A percentile compares a stretch with the other conserved stretches of the same genome.
These are phyloP conservation scores for Amyloporia xantha DNA, from an alignment of 768 basidiomycete species.

Conservation along the genomic window DNA sequence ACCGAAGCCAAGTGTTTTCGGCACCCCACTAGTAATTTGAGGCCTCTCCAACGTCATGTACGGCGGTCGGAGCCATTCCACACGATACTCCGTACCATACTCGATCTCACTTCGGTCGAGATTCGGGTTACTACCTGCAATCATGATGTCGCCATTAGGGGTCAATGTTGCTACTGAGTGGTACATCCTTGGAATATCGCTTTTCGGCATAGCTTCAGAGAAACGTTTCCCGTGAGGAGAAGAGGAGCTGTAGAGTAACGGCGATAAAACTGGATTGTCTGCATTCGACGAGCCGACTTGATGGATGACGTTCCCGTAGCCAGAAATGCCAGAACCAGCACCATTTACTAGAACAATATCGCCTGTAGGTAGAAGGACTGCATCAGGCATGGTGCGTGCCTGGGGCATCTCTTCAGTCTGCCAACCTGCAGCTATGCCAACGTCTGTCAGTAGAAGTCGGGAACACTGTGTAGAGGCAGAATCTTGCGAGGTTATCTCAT, in stretches of 20 bases:
- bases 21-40: slow-evolving; percentile 29
- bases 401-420: slow-evolving; percentile 68
- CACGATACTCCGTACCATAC: slow-evolving; percentile 84
- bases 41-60: slow-evolving; percentile 68
- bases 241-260: slow-evolving; percentile 62
- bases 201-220: slow-evolving; percentile 49
- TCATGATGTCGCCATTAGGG: slow-evolving; percentile 64
- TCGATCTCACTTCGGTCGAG: slow-evolving; percentile 63
- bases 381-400: slow-evolving; percentile 72
- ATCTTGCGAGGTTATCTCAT: slow-evolving; percentile 64
- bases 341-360: slow-evolving; percentile 73
- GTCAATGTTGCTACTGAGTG: slow-evolving; percentile 81
- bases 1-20: slow-evolving; percentile 17
- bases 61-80: slow-evolving; percentile 80
- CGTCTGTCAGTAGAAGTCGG: slow-evolving; percentile 56
- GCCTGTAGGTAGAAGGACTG: slow-evolving; percentile 76
- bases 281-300: slow-evolving; percentile 77
- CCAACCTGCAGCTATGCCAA: slow-evolving; percentile 66
- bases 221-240: slow-evolving; percentile 54
- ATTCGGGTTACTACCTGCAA: slow-evolving; percentile 82
- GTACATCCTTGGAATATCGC: slow-evolving; percentile 67
- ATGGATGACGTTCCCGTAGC: slow-evolving; percentile 66
- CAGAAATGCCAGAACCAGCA: slow-evolving; percentile 64
- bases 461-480: slow-evolving; percentile 69
- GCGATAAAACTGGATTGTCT: slow-evolving; percentile 59